These are phyloP conservation scores for Cercospora berteroae DNA, from an alignment of 2,329 filamentous ascomycete species.

Conservation along the genomic window DNA sequence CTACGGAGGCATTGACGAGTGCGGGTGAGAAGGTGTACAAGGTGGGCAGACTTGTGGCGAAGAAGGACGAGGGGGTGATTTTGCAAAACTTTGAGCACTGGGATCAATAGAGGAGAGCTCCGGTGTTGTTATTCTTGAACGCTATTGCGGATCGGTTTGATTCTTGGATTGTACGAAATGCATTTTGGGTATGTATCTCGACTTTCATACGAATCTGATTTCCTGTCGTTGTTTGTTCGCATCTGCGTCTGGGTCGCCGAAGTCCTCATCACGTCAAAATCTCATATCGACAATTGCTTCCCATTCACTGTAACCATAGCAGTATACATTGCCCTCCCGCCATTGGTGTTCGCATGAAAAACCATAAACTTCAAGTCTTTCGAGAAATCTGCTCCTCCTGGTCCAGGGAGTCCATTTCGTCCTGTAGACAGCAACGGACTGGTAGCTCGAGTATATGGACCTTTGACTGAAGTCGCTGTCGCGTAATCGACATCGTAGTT, in stretches of 20 bases:
- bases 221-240: neutral
- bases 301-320: constrained; percentile 8
- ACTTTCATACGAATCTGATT: neutral
- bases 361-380: constrained; percentile 34
- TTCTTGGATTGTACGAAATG: neutral
- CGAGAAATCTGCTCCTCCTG: constrained; percentile 36
- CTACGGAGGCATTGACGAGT: constrained; percentile 59
- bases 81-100: constrained; percentile 56
- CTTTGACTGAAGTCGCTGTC: constrained; percentile 31
- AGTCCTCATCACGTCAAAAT: neutral
- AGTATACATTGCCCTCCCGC: constrained; percentile 29
- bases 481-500: constrained; percentile 39
- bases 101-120: constrained; percentile 16
- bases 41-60: constrained; percentile 69
- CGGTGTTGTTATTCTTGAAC: neutral
- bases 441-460: constrained; percentile 35
- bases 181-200: neutral
- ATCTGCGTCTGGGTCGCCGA: neutral
- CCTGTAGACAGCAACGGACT: constrained; percentile 32
- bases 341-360: constrained; percentile 35
- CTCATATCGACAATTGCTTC: constrained; percentile 5
- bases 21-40: constrained; percentile 74
- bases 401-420: constrained; percentile 31
- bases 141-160: neutral
- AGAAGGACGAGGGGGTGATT: constrained; percentile 59